Conservation (phyloP, 768 basidiomycete species). For the Rhodotorula taiwanensis region DNA sequence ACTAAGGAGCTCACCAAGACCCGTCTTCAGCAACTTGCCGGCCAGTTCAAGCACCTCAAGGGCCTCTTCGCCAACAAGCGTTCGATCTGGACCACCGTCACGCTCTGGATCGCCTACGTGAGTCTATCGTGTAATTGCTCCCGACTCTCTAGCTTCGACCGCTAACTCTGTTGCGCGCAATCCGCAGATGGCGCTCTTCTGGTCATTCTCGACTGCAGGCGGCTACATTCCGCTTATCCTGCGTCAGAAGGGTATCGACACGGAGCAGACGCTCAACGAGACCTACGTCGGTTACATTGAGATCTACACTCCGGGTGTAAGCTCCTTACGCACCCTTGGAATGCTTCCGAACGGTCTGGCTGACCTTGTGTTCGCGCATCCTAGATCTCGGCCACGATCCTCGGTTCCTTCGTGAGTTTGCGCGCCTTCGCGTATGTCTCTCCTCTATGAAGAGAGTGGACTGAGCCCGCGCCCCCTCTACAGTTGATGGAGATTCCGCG, state of each 20-base stretch:
- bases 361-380: conserved; percentile 32
- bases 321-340: too few relatives aligned
- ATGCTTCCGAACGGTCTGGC: too few relatives aligned
- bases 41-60: conserved; percentile 44
- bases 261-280: conserved; percentile 40
- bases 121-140: conserved; percentile 13
- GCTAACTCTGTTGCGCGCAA: too few relatives aligned
- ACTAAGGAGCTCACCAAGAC: conserved; percentile 30
- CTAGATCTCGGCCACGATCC: conserved; percentile 19
- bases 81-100: conserved; percentile 37
- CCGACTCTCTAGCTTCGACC: background rate
- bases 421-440: too few relatives aligned
- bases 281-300: conserved; percentile 44
- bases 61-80: conserved; percentile 43
- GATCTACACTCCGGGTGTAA: too few relatives aligned
- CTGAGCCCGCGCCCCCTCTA: background rate
- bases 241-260: conserved; percentile 42
- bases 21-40: conserved; percentile 21
- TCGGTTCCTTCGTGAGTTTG: conserved; percentile 15
- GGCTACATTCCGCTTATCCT: conserved; percentile 46
- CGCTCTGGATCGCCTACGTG: conserved; percentile 40
- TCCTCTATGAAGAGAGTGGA: too few relatives aligned
- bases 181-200: conserved; percentile 34
- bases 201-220: conserved; percentile 45
- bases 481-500: conserved; percentile 22